Conservation (phyloP, 495 filamentous ascomycete genomes). For the Cairneyella variabilis region DNA sequence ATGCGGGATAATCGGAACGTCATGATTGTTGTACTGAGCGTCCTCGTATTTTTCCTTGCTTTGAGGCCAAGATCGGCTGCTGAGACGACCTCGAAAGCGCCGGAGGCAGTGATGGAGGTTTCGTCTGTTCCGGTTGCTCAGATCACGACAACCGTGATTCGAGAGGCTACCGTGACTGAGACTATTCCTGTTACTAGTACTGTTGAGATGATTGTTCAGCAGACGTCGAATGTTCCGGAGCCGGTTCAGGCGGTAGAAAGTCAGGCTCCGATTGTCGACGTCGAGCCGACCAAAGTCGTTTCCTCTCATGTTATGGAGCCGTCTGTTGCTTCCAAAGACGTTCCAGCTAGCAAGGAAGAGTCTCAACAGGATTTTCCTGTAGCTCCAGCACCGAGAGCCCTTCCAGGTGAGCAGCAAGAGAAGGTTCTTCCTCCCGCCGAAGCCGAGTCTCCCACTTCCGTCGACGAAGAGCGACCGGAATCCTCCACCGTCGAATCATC, state of each 20-base stretch:
- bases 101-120: not conserved
- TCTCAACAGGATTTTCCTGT: too few species aligned
- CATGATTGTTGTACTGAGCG: conserved; percentile 56
- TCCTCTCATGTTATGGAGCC: not conserved
- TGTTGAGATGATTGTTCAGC: not conserved
- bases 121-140: not conserved
- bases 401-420: not conserved
- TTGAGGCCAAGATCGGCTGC: conserved; percentile 5
- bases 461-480: not conserved
- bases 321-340: not conserved
- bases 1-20: conserved; percentile 70
- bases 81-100: not conserved
- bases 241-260: not conserved
- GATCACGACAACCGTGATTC: conserved; percentile 9
- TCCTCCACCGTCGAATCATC: not conserved
- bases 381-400: not conserved
- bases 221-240: not conserved
- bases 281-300: not conserved
- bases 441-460: not conserved
- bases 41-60: conserved; percentile 54
- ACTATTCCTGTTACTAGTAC: not conserved
- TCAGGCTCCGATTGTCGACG: not conserved
- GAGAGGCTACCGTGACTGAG: conserved; percentile 9
- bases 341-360: too few species aligned
- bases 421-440: not conserved